Evolutionary conservation across 495 filamentous ascomycete genomes (phyloP), one percentile per base, ranked within the genome.

Genomic region (Elasticomyces elasticus): DNA sequence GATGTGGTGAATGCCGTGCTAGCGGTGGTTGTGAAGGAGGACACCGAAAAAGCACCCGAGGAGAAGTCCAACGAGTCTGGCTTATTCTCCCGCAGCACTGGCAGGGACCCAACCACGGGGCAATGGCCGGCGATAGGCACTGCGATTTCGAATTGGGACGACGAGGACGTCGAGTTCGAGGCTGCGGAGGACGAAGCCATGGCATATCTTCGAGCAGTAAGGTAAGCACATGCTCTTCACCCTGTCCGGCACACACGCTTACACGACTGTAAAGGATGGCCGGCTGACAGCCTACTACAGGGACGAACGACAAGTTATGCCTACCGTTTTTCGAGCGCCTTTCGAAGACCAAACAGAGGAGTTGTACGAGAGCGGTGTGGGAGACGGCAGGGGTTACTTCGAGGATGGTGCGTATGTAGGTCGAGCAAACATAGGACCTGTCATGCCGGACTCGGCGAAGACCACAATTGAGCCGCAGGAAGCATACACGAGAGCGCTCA

Each of bases 371-470:
- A 52, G 38, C 22, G 59, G 55, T 2, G 20, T 66, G 22, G 75
- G 71, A 48, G 75, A 80, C 63, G 67, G 68, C 28, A 61, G 79
- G 42, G 85, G 80, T 1, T 82, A 76, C 60, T 86, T 86, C 60
- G 62, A 75, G 24, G 81, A 89, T 62, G 85, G 86, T 31, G 82
- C 84, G n/a, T 89, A 84, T 55, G 76, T 76, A 11, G 82, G 79
- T 12, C 70, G 66, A 1, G 76, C 76, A 1, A 62, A 65, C 2
- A 56, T 63, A 24, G 62, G 58, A 12, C 61, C 59, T 2, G 26
- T 30, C 10, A 42, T 56, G 9, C 50, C 59, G 13, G 25, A 40
- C 11, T 26, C 48, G 12, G 40, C 53, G 1, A n/a, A 35, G 17
- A 43, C 13, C 19, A 25, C 15, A 7, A 30, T 52, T n/a, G 49